These are phyloP conservation scores for Claviceps digitariae DNA, from an alignment of 2,329 filamentous ascomycete genomes.

Conservation along the genomic window DNA sequence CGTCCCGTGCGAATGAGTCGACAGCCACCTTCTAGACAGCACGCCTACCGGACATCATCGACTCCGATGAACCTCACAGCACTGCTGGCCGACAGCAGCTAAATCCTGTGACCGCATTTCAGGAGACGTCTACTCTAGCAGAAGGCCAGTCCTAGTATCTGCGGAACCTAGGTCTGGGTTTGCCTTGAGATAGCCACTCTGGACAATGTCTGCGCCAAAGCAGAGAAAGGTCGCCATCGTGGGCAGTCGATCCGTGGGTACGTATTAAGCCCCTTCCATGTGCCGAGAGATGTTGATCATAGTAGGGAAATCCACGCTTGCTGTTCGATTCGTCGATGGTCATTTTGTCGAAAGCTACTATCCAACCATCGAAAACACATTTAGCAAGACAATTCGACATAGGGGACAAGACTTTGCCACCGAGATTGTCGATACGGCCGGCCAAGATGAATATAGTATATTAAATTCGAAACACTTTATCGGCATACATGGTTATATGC, in stretches of 20 bases:
- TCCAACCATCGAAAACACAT: conserved; percentile 97
- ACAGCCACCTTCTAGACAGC: not conserved
- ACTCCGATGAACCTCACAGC: not conserved
- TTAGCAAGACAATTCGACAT: conserved; percentile 86
- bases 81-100: not conserved
- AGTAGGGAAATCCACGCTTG: conserved; percentile 89
- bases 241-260: conserved; percentile 74
- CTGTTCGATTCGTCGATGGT: conserved; percentile 91
- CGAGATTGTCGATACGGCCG: conserved; percentile 96
- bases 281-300: not conserved
- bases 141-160: not conserved
- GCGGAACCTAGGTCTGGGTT: not conserved
- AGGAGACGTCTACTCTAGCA: not conserved
- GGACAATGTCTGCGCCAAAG: conserved; percentile 55
- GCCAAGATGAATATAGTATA: conserved; percentile 98
- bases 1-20: not conserved
- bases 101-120: not conserved
- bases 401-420: conserved; percentile 89
- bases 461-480: conserved; percentile 98
- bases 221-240: conserved; percentile 94
- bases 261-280: conserved; percentile 11
- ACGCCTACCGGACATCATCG: not conserved
- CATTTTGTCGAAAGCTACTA: conserved; percentile 99
- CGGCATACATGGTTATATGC: conserved; percentile 96
- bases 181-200: not conserved